Conservation (phyloP, 805 yeast genomes). For the Hagleromyces aurorensis region DNA sequence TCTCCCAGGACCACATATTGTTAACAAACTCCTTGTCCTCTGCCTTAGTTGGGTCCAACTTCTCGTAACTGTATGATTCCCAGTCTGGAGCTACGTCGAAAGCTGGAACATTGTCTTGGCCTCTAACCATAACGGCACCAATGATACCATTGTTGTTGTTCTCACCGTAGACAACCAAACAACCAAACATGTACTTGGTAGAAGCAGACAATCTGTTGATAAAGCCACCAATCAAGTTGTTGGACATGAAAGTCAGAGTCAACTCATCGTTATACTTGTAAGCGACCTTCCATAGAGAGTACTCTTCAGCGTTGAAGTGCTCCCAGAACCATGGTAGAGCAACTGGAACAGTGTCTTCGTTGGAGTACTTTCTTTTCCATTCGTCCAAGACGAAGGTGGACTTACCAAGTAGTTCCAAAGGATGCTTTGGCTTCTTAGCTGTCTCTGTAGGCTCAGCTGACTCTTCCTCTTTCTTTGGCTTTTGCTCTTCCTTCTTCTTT, state of each 20-base stretch:
- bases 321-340: slow-evolving; percentile 99
- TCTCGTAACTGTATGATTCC: slow-evolving; percentile 84
- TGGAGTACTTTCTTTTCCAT: slow-evolving; percentile 95
- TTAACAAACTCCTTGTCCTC: slow-evolving; percentile 74
- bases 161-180: slow-evolving; percentile 93
- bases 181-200: slow-evolving; percentile 89
- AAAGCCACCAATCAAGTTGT: slow-evolving; percentile 97
- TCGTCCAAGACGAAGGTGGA: slow-evolving; percentile 68
- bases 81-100: slow-evolving; percentile 98
- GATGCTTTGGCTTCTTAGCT: slow-evolving; percentile 79
- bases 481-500: slow-evolving; percentile 15
- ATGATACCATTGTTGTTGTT: slow-evolving; percentile 96
- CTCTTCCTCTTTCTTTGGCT: slow-evolving; percentile 20
- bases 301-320: slow-evolving; percentile 83
- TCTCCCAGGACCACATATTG: slow-evolving; percentile 98
- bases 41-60: slow-evolving; percentile 70
- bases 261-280: slow-evolving; percentile 98
- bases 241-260: slow-evolving; percentile 95
- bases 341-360: slow-evolving; percentile 89
- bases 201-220: slow-evolving; percentile 91
- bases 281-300: slow-evolving; percentile 91
- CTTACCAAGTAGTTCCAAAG: slow-evolving; percentile 77
- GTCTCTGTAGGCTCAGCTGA: slow-evolving; percentile 30
- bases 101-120: slow-evolving; percentile 85
- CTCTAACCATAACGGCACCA: slow-evolving; percentile 93